Base-by-base conservation (phyloP, 106 monocot species). In the Allium fistulosum region DNA sequence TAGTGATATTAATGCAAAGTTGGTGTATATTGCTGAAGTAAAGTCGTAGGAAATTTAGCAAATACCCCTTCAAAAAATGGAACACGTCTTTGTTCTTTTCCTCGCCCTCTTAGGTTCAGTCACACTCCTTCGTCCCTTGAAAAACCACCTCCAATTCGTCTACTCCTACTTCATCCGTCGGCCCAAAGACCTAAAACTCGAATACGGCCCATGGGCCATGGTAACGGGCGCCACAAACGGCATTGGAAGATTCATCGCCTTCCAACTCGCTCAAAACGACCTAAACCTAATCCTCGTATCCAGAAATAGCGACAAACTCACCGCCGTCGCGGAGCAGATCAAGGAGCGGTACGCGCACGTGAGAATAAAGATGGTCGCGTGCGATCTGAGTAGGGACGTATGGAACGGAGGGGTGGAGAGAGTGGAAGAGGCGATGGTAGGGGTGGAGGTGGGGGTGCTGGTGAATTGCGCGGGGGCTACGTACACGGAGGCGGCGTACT, bases 191-290 rank as follows among this genome's bases (percentile, higher is more conserved):
- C 84, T 90, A 64, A 74, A 53, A 45, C 11, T 49, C 10, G 11
- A 12, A 17, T 90, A 90, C 76, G 94, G 94, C 71, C 57, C 78
- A 8, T 94, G 86, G 87, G 90, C 90, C 9, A 71, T 94, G 70
- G 74, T 94, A 55, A 94, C 94, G 59, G 90, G 90, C 49, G 71
- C 90, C 58, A 94, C 87, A 0, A 86, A 94, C 71, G 90, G 94
- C 68, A 94, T 94, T 74, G 90, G 90, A 17, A 78, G 60, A 59
- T 79, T 82, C 55, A 56, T 90, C 56, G 86, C 84, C 63, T 66
- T 90, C 70, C 72, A 80, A 61, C 73, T 94, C 53, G 90, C 94
- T 8, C 72, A 75, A 45, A 53, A 67, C 0, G 77, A 76, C 16
- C 77, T 89, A 49, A 67, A 89, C 79, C 49, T 94, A 10, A 69